Percentiles rank a stretch among this genome's conserved stretches.
Evolutionary conservation across 495 filamentous ascomycete species (phyloP).

Genomic region (Penicillium simplicissimum): DNA sequence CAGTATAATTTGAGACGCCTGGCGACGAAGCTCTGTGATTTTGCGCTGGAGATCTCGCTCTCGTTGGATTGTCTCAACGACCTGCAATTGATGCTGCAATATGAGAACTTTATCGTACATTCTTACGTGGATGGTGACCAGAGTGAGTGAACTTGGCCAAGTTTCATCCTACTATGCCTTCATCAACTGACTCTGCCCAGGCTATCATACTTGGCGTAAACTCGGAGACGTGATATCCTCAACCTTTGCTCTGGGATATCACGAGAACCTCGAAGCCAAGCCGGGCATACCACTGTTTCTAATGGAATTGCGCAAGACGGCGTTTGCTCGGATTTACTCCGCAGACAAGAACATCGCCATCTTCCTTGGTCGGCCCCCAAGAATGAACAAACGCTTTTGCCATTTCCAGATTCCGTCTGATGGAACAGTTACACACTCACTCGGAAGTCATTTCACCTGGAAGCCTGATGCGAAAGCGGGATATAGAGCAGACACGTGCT

Average conservation of each 20-base stretch:
- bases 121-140: constrained; percentile 49
- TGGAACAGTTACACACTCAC: background rate
- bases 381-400: constrained; percentile 45
- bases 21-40: constrained; percentile 32
- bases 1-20: constrained; percentile 32
- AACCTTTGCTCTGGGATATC: constrained; percentile 46
- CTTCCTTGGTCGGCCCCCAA: constrained; percentile 46
- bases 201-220: constrained; percentile 46
- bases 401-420: constrained; percentile 39
- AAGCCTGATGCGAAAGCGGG: constrained; percentile 23
- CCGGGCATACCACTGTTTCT: constrained; percentile 35
- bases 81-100: constrained; percentile 45
- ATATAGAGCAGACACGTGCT: constrained; percentile 40
- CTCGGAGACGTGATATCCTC: constrained; percentile 45
- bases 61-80: constrained; percentile 48
- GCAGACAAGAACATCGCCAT: constrained; percentile 50
- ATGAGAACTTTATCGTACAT: constrained; percentile 49
- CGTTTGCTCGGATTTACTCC: constrained; percentile 44
- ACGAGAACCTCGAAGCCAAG: constrained; percentile 39
- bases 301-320: constrained; percentile 37
- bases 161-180: background rate
- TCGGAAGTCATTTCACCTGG: constrained; percentile 16
- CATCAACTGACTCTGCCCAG: constrained; percentile 18
- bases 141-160: constrained; percentile 26
- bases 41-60: constrained; percentile 38